These are phyloP conservation scores for Candida pseudoglaebosa DNA, from an alignment of 805 yeast species.

Conservation along the genomic window DNA sequence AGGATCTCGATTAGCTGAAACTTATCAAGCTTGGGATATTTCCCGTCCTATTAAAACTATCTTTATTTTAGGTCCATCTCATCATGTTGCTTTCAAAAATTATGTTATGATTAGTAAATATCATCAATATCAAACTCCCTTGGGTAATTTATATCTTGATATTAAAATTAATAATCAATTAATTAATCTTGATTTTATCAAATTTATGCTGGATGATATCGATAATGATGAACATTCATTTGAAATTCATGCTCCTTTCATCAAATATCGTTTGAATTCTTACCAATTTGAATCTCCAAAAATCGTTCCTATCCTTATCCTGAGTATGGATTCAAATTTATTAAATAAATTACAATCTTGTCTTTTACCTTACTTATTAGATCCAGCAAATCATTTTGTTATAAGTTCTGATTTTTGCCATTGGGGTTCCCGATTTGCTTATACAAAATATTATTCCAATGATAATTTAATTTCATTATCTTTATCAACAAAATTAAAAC, in stretches of 20 bases:
- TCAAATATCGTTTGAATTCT: conserved; percentile 45
- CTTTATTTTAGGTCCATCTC: conserved; percentile 89
- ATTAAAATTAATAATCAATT: conserved; percentile 36
- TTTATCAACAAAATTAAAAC: conserved; percentile 10
- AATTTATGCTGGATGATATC: conserved; percentile 50
- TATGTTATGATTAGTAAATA: conserved; percentile 52
- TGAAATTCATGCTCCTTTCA: conserved; percentile 89
- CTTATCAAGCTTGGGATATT: conserved; percentile 70
- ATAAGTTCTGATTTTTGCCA: conserved; percentile 93
- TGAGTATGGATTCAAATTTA: conserved; percentile 49
- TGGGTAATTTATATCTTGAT: conserved; percentile 75
- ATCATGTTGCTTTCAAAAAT: conserved; percentile 74
- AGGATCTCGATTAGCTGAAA: conserved; percentile 71
- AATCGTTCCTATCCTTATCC: conserved; percentile 78
- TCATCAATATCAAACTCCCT: conserved; percentile 68
- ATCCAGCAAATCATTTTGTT: conserved; percentile 62
- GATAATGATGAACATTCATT: conserved; percentile 90
- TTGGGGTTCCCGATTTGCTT: conserved; percentile 60
- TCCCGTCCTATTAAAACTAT: conserved; percentile 50
- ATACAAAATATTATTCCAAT: conserved; percentile 31
- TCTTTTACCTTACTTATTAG: conserved; percentile 51
- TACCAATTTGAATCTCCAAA: conserved; percentile 29
- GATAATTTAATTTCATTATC: conserved; percentile 13
- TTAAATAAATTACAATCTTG: conserved; percentile 44
- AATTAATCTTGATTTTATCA: conserved; percentile 32